Evolutionary conservation across 495 filamentous ascomycete genomes (phyloP).

Genomic region (Cairneyella variabilis): DNA sequence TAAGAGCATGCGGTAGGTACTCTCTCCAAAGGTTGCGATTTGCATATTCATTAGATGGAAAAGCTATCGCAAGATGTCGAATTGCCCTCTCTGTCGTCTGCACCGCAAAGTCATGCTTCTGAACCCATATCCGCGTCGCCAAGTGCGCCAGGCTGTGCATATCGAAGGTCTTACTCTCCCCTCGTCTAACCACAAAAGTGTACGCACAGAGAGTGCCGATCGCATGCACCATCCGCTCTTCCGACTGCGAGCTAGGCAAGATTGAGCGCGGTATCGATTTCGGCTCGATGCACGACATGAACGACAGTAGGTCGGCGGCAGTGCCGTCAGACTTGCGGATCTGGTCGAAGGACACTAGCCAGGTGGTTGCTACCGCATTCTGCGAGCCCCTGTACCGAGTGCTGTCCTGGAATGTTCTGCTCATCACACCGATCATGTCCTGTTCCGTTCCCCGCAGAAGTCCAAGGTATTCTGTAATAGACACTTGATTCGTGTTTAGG

Average conservation of each 20-base stretch:
- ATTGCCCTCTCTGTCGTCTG: too few relatives aligned
- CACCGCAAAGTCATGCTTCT: too few relatives aligned
- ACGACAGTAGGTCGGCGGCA: constrained; percentile 35
- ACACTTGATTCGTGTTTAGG: constrained; percentile 5
- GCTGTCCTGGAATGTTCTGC: constrained; percentile 40
- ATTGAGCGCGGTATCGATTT: constrained; percentile 25
- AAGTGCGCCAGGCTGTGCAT: too few relatives aligned
- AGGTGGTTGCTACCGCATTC: constrained; percentile 42
- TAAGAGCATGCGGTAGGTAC: too few relatives aligned
- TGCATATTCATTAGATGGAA: too few relatives aligned
- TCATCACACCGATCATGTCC: constrained; percentile 34
- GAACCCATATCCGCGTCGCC: too few relatives aligned
- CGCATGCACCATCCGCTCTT: neutral
- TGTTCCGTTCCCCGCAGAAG: constrained; percentile 34
- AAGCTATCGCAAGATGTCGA: too few relatives aligned
- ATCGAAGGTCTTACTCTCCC: too few relatives aligned
- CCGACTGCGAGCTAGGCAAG: neutral
- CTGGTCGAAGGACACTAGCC: constrained; percentile 45
- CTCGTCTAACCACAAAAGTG: too few relatives aligned
- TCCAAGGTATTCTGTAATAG: constrained; percentile 28
- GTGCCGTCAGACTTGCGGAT: constrained; percentile 30
- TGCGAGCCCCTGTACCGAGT: constrained; percentile 30
- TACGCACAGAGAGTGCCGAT: neutral
- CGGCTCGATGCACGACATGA: constrained; percentile 38
- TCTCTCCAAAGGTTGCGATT: too few relatives aligned